Conservation (phyloP, 1,284 basidiomycete genomes). For the Phellopilus nigrolimitatus region DNA sequence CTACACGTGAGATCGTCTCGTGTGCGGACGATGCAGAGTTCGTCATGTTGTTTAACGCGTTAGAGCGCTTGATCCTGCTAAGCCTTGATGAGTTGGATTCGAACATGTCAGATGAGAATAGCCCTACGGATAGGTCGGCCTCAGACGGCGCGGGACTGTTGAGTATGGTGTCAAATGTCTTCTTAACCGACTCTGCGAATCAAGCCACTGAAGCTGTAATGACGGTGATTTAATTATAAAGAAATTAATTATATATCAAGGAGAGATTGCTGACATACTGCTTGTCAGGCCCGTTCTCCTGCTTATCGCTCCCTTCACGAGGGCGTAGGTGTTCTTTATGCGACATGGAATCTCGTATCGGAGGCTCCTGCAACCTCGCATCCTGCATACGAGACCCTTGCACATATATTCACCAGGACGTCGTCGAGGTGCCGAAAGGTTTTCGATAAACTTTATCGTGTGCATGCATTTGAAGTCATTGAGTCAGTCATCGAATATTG, state of each 20-base stretch:
- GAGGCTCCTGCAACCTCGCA: slow-evolving; percentile 42
- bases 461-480: slow-evolving; percentile 75
- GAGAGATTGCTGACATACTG: slow-evolving; percentile 14
- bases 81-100: slow-evolving; percentile 52
- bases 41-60: slow-evolving; percentile 74
- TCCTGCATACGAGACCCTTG: slow-evolving; percentile 60
- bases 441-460: slow-evolving; percentile 83
- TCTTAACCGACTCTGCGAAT: slow-evolving; percentile 54
- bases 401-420: slow-evolving; percentile 60
- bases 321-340: slow-evolving; percentile 63
- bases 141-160: slow-evolving; percentile 64
- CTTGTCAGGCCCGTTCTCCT: slow-evolving; percentile 55
- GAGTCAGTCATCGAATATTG: slow-evolving; percentile 81
- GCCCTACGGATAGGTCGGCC: slow-evolving; percentile 44
- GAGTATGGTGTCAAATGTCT: slow-evolving; percentile 78
- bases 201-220: slow-evolving; percentile 46
- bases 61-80: slow-evolving; percentile 76
- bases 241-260: background rate
- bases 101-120: slow-evolving; percentile 48
- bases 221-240: no score
- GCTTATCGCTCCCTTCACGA: slow-evolving; percentile 71
- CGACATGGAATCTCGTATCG: slow-evolving; percentile 60
- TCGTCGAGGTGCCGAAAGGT: slow-evolving; percentile 68
- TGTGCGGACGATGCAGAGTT: slow-evolving; percentile 78
- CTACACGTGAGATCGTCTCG: slow-evolving; percentile 37